Evolutionary conservation across 768 basidiomycete genomes (phyloP).

Genomic region (Austroboletus festivus): DNA sequence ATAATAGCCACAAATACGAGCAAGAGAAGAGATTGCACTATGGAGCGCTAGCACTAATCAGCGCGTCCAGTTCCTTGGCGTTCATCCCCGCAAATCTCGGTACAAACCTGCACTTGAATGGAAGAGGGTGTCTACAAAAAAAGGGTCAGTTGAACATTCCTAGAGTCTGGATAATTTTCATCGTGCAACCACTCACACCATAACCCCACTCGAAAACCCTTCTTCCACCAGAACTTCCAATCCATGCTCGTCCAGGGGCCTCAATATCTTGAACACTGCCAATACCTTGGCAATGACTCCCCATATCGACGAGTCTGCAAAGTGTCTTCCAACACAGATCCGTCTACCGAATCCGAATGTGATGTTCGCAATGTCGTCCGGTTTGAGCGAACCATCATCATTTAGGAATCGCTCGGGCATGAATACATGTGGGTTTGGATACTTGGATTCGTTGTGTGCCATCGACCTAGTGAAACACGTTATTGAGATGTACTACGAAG

Average conservation of each 20-base stretch:
- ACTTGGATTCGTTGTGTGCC: neutral
- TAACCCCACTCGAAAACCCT: neutral
- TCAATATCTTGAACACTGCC: neutral
- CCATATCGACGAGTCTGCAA: constrained; percentile 5
- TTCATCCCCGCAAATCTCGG: constrained; percentile 1
- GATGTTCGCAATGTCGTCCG: neutral
- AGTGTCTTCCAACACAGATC: constrained; percentile 12
- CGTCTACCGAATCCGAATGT: constrained; percentile 18
- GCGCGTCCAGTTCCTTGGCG: neutral
- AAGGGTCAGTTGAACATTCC: too few species aligned
- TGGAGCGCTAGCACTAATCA: neutral
- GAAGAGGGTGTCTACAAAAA: constrained; percentile 2
- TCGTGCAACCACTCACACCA: neutral
- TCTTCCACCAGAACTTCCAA: neutral
- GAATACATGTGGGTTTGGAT: neutral
- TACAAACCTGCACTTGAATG: constrained; percentile 2
- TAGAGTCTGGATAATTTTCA: too few species aligned
- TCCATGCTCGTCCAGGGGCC: neutral
- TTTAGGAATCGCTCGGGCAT: neutral
- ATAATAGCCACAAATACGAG: neutral
- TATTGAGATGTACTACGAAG: neutral
- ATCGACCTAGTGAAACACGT: constrained; percentile 1
- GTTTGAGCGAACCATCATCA: neutral
- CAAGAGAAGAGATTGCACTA: neutral
- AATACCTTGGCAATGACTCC: constrained; percentile 1